phyloP scores from a whole-genome alignment of 192 early-diverging fungal species.

The Coemansia sp. region DNA sequence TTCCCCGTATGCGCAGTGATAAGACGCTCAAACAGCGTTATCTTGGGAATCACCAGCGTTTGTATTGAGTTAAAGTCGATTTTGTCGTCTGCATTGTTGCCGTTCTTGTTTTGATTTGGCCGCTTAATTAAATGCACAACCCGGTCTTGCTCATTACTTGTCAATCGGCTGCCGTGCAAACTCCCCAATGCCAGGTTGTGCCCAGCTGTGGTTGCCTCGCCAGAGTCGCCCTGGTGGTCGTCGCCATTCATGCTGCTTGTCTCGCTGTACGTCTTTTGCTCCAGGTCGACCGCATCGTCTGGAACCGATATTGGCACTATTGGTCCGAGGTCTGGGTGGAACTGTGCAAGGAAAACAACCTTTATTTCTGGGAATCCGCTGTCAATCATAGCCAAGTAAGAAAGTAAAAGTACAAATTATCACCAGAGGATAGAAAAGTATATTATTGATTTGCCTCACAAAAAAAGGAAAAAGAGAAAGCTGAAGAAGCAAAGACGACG shows the following conservation, averaged over 20 bases:
- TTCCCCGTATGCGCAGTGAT: slow-evolving; percentile 42
- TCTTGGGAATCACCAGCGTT: slow-evolving; percentile 50
- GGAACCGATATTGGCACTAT: slow-evolving; percentile 45
- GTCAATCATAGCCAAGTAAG: background rate
- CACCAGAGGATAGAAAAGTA: background rate
- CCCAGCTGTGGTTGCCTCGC: background rate
- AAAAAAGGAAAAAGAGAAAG: slow-evolving; percentile 1
- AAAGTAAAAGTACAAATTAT: background rate
- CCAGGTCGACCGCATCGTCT: slow-evolving; percentile 41
- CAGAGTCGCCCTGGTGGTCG: slow-evolving; percentile 3
- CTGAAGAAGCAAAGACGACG: background rate
- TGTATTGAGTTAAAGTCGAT: slow-evolving; percentile 56
- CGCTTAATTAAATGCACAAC: slow-evolving; percentile 36
- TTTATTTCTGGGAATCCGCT: slow-evolving; percentile 42
- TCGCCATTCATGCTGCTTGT: background rate
- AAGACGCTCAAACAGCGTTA: slow-evolving; percentile 48
- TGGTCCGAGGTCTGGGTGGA: slow-evolving; percentile 43
- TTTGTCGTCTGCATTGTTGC: slow-evolving; percentile 11
- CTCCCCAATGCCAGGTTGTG: background rate
- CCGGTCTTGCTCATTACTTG: background rate
- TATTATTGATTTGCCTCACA: background rate
- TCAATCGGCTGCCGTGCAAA: background rate
- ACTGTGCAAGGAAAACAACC: slow-evolving; percentile 45
- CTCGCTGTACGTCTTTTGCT: slow-evolving; percentile 20
- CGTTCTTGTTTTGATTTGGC: slow-evolving; percentile 1